phyloP scores from a whole-genome alignment of 352 stramenopile genomes.

The Phytopythium vexans region DNA sequence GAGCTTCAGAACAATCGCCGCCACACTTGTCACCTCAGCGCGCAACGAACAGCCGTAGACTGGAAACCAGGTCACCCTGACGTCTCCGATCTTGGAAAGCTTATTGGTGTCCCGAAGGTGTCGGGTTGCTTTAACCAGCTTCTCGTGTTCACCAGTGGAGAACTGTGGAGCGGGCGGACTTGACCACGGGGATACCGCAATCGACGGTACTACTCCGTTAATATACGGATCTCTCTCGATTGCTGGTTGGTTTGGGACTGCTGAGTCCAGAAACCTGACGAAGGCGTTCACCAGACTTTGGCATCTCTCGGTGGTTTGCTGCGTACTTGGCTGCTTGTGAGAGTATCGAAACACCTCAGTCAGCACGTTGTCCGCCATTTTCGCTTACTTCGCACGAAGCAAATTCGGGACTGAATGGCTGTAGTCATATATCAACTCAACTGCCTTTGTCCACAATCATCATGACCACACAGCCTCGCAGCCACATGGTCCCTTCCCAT shows the following conservation, averaged over 20 bases:
- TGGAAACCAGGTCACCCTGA: constrained; percentile 40
- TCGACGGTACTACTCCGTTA: neutral
- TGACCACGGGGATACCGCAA: constrained; percentile 4
- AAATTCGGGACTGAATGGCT: too few species aligned
- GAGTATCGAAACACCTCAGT: constrained; percentile 43
- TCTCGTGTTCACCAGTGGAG: constrained; percentile 20
- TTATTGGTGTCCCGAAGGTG: neutral
- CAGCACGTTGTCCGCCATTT: constrained; percentile 16
- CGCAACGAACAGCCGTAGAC: constrained; percentile 44
- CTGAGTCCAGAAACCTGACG: neutral
- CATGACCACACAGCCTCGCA: too few species aligned
- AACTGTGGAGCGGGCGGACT: constrained; percentile 20
- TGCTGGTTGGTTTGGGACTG: neutral
- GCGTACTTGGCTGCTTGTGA: constrained; percentile 28
- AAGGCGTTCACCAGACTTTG: constrained; percentile 14
- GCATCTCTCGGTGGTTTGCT: constrained; percentile 25
- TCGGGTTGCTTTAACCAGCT: constrained; percentile 10
- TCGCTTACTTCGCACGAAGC: too few species aligned
- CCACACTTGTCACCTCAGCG: constrained; percentile 15
- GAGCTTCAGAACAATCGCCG: constrained; percentile 15
- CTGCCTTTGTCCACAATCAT: too few species aligned
- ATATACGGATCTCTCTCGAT: neutral
- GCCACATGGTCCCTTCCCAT: too few species aligned
- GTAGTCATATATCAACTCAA: too few species aligned
- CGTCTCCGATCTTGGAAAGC: constrained; percentile 7